Percentiles rank a stretch among this genome's conserved stretches.
Conservation (phyloP, 495 filamentous ascomycete genomes). For the Trypethelium eluteriae region DNA sequence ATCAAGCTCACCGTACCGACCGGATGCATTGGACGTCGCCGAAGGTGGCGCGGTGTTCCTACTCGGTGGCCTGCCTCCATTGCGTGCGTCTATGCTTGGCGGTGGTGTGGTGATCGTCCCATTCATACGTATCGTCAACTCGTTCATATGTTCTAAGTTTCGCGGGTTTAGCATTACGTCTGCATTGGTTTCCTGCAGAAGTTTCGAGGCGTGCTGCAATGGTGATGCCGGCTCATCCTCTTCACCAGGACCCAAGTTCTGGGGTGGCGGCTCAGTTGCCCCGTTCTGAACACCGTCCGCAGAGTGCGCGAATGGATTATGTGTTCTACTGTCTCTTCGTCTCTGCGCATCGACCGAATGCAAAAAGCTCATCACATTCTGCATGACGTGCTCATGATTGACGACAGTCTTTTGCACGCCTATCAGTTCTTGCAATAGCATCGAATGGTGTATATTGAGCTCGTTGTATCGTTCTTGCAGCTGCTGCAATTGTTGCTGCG, state of each 20-base stretch:
- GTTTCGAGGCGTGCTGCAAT: conserved; percentile 80
- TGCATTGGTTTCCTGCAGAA: conserved; percentile 71
- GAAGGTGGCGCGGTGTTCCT: conserved; percentile 41
- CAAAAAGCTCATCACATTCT: conserved; percentile 64
- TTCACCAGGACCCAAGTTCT: conserved; percentile 24
- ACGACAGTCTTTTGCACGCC: conserved; percentile 83
- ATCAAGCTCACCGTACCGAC: conserved; percentile 61
- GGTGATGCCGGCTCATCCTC: conserved; percentile 75
- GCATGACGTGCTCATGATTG: conserved; percentile 70
- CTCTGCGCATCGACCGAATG: conserved; percentile 59
- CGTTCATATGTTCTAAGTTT: conserved; percentile 68
- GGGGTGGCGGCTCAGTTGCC: conserved; percentile 13
- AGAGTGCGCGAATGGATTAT: conserved; percentile 41
- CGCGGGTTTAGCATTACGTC: conserved; percentile 68
- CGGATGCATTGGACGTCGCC: conserved; percentile 42
- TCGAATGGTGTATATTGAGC: conserved; percentile 72
- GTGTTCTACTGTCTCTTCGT: conserved; percentile 52
- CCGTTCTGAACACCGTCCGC: conserved; percentile 27
- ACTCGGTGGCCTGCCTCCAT: conserved; percentile 29
- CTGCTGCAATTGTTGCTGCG: conserved; percentile 82
- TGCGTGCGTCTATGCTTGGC: conserved; percentile 32
- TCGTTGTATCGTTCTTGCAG: conserved; percentile 80
- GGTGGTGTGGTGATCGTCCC: conserved; percentile 38
- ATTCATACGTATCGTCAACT: conserved; percentile 55
- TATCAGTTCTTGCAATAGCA: conserved; percentile 81